Evolutionary conservation across 352 stramenopile species (phyloP), one percentile per base, ranked within the genome.

Genomic region (Halophytophthora polymorphica): DNA sequence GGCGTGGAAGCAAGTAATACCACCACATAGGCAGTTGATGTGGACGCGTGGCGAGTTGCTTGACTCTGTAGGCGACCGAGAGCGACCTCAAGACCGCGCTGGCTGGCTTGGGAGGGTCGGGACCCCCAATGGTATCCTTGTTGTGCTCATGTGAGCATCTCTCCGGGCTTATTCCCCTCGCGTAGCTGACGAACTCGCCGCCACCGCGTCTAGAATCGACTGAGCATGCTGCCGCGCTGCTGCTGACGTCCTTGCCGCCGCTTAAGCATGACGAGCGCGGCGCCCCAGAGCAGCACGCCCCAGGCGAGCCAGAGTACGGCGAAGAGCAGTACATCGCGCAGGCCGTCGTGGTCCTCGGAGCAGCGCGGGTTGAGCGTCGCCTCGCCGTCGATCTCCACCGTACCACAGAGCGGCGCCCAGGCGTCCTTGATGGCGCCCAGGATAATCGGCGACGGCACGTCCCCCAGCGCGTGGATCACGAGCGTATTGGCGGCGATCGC

Each of bases 361-460:
- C 80, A 92, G 7, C 79, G 66, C 11, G 80, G 81, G 49, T 92
- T 90, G 1, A 92, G 61, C 50, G 71, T 56, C 3, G 78, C 60
- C 42, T 77, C 51, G 40, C 71, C 77, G 61, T 83, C 66, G 14
- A 79, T 76, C 45, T 83, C 78, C 35, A 92, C 58, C 3, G 76
- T 89, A 42, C 76, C 79, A 48, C 92, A 98, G 35, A 73, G 65
- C 8, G 95, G 94, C n/a, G 94, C 92, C 64, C 95, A 88, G 22
- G 69, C 53, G 58, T 98, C 96, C 69, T 98, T 98, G 47, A 98
- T 75, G 53, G 64, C 74, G 12, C 96, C 96, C 23, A 98, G 66
- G 38, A 98, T 75, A 38, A 98, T 88, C 2, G 95, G 95, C 14
- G 88, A 90, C 19, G 95, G 94, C 12, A 98, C 95, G 67, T 98